Conservation (phyloP, 2,329 filamentous ascomycete species). For the Corinectria fuckeliana region DNA sequence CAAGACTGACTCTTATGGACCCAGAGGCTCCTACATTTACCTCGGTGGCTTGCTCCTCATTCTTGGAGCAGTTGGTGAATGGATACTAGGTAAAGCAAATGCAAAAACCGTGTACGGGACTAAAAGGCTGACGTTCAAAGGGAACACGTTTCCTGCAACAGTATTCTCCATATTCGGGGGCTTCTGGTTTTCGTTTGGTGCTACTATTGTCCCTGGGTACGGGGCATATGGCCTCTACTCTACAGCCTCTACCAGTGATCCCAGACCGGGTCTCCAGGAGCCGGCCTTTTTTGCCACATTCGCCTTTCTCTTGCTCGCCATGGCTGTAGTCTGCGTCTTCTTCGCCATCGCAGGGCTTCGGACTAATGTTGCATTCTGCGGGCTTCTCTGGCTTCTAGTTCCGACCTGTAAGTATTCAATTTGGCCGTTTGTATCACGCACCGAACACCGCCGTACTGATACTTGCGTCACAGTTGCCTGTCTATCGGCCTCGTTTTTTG, state of each 20-base stretch:
- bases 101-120: neutral
- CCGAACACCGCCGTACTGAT: too few species aligned
- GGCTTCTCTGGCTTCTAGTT: neutral
- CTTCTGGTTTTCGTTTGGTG: neutral
- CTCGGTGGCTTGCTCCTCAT: constrained; percentile 53
- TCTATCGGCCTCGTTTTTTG: neutral
- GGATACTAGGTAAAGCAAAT: constrained; percentile 45
- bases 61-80: constrained; percentile 54
- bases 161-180: neutral
- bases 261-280: neutral
- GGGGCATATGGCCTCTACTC: neutral
- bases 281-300: neutral
- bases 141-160: neutral
- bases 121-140: neutral
- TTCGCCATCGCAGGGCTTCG: neutral
- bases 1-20: neutral
- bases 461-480: neutral
- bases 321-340: neutral
- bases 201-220: neutral
- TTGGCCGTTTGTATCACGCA: too few species aligned
- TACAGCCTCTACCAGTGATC: neutral
- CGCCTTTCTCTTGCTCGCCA: neutral
- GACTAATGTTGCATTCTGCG: neutral
- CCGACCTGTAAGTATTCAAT: neutral
- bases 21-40: constrained; percentile 45